Evolutionary conservation across 176 grass and related monocot genomes (phyloP).

Genomic region (Musa beccarii): DNA sequence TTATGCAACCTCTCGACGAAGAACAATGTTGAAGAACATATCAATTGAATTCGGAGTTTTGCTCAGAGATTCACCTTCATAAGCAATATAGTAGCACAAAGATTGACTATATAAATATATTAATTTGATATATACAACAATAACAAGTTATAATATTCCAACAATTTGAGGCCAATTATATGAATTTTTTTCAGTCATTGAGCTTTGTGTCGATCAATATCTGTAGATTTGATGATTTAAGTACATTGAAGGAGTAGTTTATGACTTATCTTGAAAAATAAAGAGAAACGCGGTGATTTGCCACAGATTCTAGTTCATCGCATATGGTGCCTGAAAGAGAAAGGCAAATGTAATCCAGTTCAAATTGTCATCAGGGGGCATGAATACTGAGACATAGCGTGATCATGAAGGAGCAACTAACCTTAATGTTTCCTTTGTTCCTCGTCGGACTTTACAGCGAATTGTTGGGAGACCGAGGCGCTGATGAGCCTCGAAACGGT

Average conservation of each 20-base stretch:
- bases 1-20: no score
- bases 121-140: no score
- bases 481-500: conserved; percentile 89
- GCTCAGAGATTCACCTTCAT: no score
- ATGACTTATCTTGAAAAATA: background rate
- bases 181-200: no score
- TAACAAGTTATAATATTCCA: no score
- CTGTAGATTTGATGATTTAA: background rate
- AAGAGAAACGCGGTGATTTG: background rate
- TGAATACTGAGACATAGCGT: background rate
- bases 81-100: no score
- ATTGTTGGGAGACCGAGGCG: conserved; percentile 77
- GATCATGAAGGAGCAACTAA: background rate
- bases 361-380: conserved; percentile 13
- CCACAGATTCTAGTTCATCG: conserved; percentile 23
- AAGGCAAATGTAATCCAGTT: background rate
- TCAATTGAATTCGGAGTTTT: no score
- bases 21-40: no score
- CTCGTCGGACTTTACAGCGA: conserved; percentile 72
- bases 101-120: no score
- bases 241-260: background rate
- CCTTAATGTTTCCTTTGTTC: conserved; percentile 94
- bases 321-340: conserved; percentile 65
- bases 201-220: no score
- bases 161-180: no score